A percentile compares a stretch with the other conserved stretches of the same genome.
phyloP scores from a whole-genome alignment of 371 early-diverging fungal species.

The Batkoa obscura region DNA sequence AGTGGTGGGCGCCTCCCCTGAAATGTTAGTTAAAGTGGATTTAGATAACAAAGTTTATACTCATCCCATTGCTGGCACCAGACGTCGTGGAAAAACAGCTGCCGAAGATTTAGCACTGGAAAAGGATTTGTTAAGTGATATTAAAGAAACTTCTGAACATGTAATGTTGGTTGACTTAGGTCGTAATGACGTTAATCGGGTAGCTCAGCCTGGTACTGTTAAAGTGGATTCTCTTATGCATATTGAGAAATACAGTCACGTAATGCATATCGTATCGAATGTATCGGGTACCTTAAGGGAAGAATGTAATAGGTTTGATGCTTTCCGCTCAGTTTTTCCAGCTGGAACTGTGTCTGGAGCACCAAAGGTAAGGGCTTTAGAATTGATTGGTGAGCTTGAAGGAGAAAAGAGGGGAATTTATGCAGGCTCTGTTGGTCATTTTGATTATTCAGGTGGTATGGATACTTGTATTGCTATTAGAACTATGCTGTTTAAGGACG shows the following conservation, averaged over 20 bases:
- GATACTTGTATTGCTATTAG: conserved; percentile 96
- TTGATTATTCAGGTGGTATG: conserved; percentile 76
- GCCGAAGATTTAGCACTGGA: conserved; percentile 74
- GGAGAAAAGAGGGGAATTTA: conserved; percentile 85
- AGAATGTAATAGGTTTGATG: conserved; percentile 80
- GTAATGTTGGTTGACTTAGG: conserved; percentile 97
- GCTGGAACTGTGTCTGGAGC: conserved; percentile 95
- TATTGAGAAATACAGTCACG: conserved; percentile 86
- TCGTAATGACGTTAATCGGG: conserved; percentile 89
- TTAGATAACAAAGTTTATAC: conserved; percentile 51
- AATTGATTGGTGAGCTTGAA: conserved; percentile 77
- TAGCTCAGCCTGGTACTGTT: conserved; percentile 79
- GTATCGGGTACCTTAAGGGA: conserved; percentile 73
- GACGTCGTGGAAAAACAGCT: conserved; percentile 63
- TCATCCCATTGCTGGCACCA: conserved; percentile 95
- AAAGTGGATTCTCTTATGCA: conserved; percentile 90
- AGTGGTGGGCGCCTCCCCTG: conserved; percentile 94
- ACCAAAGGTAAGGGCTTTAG: conserved; percentile 91
- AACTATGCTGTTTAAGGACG: conserved; percentile 92
- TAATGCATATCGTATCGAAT: conserved; percentile 94
- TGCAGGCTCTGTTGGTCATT: conserved; percentile 91
- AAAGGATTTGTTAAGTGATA: conserved; percentile 59
- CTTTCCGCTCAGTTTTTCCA: conserved; percentile 91
- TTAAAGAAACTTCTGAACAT: conserved; percentile 90
- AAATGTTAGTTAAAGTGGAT: conserved; percentile 89